A percentile compares a stretch with the other conserved stretches of the same genome.
Evolutionary conservation across 1,284 basidiomycete species (phyloP).

Genomic region (Papiliotrema flavescens): DNA sequence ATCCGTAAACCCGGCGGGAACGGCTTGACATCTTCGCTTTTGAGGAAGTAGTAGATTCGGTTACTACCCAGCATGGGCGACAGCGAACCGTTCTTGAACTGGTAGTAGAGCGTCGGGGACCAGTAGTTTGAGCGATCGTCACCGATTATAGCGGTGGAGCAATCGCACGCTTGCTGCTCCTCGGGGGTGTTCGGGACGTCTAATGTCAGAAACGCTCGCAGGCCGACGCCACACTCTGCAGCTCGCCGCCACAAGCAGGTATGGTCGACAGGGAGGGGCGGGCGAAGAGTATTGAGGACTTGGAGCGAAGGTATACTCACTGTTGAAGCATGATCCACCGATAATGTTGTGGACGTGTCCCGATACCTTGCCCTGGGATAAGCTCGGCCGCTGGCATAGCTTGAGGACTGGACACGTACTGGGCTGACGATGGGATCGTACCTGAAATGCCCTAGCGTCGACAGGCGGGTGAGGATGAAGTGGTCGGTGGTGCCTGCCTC

Average conservation of each 20-base stretch:
- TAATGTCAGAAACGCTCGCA: background rate
- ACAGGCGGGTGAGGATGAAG: slow-evolving; percentile 30
- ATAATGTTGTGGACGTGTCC: slow-evolving; percentile 47
- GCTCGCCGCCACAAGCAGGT: too few species aligned
- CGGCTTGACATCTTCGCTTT: slow-evolving; percentile 31
- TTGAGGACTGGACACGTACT: too few species aligned
- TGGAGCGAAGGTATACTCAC: slow-evolving; percentile 16
- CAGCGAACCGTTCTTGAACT: slow-evolving; percentile 24
- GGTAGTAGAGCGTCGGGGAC: slow-evolving; percentile 33
- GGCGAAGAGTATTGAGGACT: too few species aligned
- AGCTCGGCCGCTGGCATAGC: too few species aligned
- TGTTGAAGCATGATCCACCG: slow-evolving; percentile 36
- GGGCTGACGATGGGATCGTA: slow-evolving; percentile 50
- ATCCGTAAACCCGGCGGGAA: slow-evolving; percentile 45
- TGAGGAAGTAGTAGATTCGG: slow-evolving; percentile 45
- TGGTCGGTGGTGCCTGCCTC: slow-evolving; percentile 11
- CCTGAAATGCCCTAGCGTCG: slow-evolving; percentile 35
- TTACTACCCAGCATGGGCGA: slow-evolving; percentile 25
- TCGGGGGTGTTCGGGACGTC: slow-evolving; percentile 21
- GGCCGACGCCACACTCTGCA: background rate
- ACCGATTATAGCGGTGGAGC: slow-evolving; percentile 28
- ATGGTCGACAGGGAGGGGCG: too few species aligned
- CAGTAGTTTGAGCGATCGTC: slow-evolving; percentile 47
- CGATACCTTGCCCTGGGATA: slow-evolving; percentile 20
- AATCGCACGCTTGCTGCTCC: slow-evolving; percentile 26